Conservation (phyloP, 1,139 yeast species). For the Chernovozyma sophiae-reginae region DNA sequence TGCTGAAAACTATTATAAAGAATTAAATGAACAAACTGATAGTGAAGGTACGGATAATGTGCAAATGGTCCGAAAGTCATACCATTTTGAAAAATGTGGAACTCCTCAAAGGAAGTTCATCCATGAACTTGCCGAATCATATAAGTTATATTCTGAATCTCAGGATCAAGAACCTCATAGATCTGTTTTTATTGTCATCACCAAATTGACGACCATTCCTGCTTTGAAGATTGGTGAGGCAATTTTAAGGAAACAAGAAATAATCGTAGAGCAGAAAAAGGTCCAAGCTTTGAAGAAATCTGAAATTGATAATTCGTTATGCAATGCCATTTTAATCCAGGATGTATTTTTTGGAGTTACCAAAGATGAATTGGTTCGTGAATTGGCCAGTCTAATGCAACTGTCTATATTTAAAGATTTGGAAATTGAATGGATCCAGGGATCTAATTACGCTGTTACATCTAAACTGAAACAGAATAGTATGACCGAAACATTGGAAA, state of each 20-base stretch:
- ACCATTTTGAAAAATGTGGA: constrained; percentile 73
- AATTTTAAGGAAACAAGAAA: constrained; percentile 26
- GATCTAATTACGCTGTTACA: constrained; percentile 41
- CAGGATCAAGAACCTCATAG: constrained; percentile 82
- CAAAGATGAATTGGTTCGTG: constrained; percentile 37
- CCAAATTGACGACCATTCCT: constrained; percentile 32
- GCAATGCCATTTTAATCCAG: constrained; percentile 52
- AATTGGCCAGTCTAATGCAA: constrained; percentile 22
- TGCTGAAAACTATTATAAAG: constrained; percentile 28
- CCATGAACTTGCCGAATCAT: constrained; percentile 61
- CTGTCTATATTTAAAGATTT: constrained; percentile 19
- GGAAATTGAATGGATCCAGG: constrained; percentile 35
- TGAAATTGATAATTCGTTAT: constrained; percentile 22
- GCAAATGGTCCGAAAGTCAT: constrained; percentile 19
- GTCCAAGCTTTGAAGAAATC: constrained; percentile 18
- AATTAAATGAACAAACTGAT: constrained; percentile 14
- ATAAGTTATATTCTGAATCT: constrained; percentile 60
- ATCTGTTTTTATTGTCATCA: constrained; percentile 57
- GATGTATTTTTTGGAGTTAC: constrained; percentile 55
- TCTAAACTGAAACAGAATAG: constrained; percentile 21
- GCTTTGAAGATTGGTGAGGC: constrained; percentile 24
- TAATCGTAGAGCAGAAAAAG: constrained; percentile 22
- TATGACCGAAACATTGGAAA: constrained; percentile 27
- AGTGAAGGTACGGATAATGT: not conserved
- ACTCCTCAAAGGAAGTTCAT: constrained; percentile 66